A percentile compares a stretch with the other conserved stretches of the same genome.
Conservation (phyloP, 768 basidiomycete genomes). For the Lentinula lateritia region DNA sequence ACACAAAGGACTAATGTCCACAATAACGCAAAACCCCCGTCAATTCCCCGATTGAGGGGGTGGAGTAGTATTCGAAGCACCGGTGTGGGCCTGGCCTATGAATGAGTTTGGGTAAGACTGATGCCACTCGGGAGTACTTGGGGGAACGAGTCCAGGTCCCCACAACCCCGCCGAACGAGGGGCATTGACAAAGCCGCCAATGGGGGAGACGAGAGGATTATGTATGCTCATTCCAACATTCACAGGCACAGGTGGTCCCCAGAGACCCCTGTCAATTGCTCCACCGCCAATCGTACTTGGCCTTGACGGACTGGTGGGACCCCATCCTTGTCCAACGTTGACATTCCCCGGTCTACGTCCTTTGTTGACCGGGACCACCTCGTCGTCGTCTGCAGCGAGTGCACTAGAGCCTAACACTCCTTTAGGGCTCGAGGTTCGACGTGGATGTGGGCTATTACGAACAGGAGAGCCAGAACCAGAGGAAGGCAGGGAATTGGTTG, state of each 20-base stretch:
- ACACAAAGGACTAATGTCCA: too few relatives aligned
- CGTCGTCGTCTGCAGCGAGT: slow-evolving; percentile 74
- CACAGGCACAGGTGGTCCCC: background rate
- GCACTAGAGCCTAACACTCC: slow-evolving; percentile 73
- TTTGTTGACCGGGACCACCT: slow-evolving; percentile 43
- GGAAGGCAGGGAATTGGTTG: slow-evolving; percentile 34
- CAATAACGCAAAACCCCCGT: too few relatives aligned
- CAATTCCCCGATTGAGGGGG: background rate
- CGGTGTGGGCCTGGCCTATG: background rate
- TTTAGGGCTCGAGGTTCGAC: slow-evolving; percentile 51
- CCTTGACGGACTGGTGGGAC: background rate
- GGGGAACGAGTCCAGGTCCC: background rate
- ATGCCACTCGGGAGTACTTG: background rate
- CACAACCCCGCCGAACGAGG: background rate
- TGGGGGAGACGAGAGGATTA: background rate
- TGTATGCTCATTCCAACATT: background rate
- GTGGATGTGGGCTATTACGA: slow-evolving; percentile 5
- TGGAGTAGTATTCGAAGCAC: background rate
- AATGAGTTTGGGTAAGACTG: background rate
- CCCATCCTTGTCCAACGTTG: slow-evolving; percentile 3
- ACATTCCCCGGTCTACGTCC: slow-evolving; percentile 12
- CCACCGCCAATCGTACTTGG: background rate
- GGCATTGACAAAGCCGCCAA: background rate
- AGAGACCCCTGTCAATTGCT: background rate
- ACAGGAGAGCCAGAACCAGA: slow-evolving; percentile 58